Evolutionary conservation across 2,329 filamentous ascomycete species (phyloP).

Genomic region (Elsinoe necatrix): DNA sequence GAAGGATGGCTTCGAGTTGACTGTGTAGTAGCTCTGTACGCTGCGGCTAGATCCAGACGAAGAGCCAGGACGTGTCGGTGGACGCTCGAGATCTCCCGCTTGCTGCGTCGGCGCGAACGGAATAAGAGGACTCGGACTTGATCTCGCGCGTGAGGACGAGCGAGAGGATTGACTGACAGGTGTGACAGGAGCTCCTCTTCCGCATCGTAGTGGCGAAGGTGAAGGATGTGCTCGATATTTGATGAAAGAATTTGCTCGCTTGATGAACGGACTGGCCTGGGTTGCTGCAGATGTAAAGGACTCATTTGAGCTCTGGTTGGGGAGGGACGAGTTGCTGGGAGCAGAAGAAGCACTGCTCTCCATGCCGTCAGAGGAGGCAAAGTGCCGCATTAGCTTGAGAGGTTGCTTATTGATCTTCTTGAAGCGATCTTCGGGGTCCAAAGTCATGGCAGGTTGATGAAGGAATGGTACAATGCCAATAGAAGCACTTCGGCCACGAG

Average conservation of each 20-base stretch:
- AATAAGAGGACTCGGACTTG: background rate
- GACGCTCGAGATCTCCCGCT: background rate
- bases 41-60: background rate
- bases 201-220: background rate
- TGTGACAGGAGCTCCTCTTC: background rate
- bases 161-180: background rate
- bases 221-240: background rate
- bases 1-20: conserved; percentile 4
- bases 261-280: background rate
- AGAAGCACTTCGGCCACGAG: conserved; percentile 26
- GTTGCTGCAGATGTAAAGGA: conserved; percentile 15
- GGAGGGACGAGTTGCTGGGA: background rate
- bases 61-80: background rate
- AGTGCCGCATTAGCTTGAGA: conserved; percentile 16
- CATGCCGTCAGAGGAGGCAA: conserved; percentile 18
- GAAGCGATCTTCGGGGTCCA: conserved; percentile 18
- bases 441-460: conserved; percentile 17
- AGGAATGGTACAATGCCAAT: conserved; percentile 22
- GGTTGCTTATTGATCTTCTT: conserved; percentile 18
- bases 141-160: background rate
- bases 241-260: background rate
- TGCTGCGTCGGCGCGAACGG: background rate
- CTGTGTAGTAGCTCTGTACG: conserved; percentile 4
- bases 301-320: conserved; percentile 4
- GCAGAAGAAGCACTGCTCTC: conserved; percentile 3